Conservation (phyloP, 2,329 filamentous ascomycete species). For the Claviceps sp. region DNA sequence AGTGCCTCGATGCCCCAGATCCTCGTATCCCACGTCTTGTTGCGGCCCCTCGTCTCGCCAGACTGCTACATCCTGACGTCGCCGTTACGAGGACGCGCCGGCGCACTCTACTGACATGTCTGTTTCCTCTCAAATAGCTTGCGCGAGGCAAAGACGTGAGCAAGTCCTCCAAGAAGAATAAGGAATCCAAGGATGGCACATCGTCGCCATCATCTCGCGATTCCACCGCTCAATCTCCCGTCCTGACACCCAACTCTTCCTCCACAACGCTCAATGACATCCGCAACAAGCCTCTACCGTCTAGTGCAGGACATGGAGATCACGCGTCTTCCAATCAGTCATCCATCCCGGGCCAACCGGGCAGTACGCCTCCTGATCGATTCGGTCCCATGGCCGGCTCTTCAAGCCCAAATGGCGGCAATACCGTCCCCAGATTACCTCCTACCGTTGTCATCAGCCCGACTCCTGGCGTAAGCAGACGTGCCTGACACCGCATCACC, state of each 20-base stretch:
- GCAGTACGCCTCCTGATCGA: conserved; percentile 24
- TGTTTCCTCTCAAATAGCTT: conserved; percentile 45
- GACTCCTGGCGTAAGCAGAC: conserved; percentile 64
- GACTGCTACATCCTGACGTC: background rate
- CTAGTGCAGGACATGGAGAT: conserved; percentile 32
- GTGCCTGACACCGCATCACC: background rate
- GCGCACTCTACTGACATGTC: conserved; percentile 9
- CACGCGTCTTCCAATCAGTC: conserved; percentile 29
- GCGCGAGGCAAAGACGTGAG: conserved; percentile 77
- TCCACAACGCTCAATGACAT: conserved; percentile 75
- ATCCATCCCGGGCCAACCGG: conserved; percentile 24
- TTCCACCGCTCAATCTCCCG: conserved; percentile 42
- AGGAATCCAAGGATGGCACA: conserved; percentile 61
- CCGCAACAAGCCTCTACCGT: conserved; percentile 66
- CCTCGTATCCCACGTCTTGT: conserved; percentile 8
- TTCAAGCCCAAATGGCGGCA: conserved; percentile 24
- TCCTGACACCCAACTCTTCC: conserved; percentile 73
- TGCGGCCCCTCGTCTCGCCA: conserved; percentile 6
- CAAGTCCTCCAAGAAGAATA: conserved; percentile 70
- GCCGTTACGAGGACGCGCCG: conserved; percentile 2
- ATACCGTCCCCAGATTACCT: conserved; percentile 35
- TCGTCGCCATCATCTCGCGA: conserved; percentile 60
- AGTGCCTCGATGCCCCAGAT: conserved; percentile 3
- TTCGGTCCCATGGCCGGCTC: conserved; percentile 24
- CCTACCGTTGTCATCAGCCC: conserved; percentile 92